Conservation (phyloP, 1,139 yeast genomes). For the Sugiyamaella grinbergsii region DNA sequence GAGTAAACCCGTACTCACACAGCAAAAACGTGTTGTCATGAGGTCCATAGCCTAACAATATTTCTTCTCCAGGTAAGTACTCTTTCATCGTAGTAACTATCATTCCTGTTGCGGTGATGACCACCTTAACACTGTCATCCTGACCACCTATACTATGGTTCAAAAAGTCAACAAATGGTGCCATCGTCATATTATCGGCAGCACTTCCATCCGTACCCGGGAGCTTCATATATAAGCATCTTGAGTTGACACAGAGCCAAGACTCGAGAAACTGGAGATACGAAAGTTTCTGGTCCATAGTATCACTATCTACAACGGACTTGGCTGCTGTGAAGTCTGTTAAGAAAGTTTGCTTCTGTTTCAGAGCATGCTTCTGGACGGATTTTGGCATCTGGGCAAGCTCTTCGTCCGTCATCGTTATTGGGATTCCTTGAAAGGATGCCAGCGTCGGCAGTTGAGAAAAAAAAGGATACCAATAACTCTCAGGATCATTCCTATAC, state of each 20-base stretch:
- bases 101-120: slow-evolving; percentile 51
- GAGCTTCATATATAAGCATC: slow-evolving; percentile 80
- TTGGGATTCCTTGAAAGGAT: slow-evolving; percentile 40
- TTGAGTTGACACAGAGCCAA: slow-evolving; percentile 87
- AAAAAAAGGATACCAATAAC: slow-evolving; percentile 33
- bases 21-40: slow-evolving; percentile 80
- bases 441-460: slow-evolving; percentile 34
- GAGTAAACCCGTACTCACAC: slow-evolving; percentile 82
- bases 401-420: slow-evolving; percentile 42
- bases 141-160: slow-evolving; percentile 65
- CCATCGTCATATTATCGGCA: slow-evolving; percentile 77
- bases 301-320: slow-evolving; percentile 10
- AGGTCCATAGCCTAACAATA: slow-evolving; percentile 80
- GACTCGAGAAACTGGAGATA: slow-evolving; percentile 56
- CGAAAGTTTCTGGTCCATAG: slow-evolving; percentile 22
- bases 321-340: slow-evolving; percentile 27
- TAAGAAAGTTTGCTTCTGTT: slow-evolving; percentile 38
- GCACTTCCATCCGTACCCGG: slow-evolving; percentile 48
- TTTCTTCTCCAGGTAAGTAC: slow-evolving; percentile 54
- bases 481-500: slow-evolving; percentile 25
- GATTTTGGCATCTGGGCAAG: slow-evolving; percentile 35
- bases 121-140: slow-evolving; percentile 47
- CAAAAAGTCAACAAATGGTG: slow-evolving; percentile 86
- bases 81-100: slow-evolving; percentile 46
- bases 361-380: slow-evolving; percentile 30